Conservation (phyloP, 768 basidiomycete genomes). For the Rhizopogon rudus region DNA sequence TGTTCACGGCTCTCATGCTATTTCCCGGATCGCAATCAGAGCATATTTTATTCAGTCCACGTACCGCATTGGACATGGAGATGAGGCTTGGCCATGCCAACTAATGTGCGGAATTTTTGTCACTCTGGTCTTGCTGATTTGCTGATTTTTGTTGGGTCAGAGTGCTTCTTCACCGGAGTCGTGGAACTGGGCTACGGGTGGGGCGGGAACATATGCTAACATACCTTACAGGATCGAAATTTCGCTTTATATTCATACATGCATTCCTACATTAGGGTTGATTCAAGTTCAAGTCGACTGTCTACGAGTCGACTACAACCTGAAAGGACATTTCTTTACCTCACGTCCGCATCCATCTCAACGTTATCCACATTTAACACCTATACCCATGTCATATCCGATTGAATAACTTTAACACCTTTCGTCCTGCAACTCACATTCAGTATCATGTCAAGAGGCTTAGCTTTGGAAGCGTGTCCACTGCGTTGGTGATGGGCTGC, state of each 20-base stretch:
- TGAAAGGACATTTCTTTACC: no score
- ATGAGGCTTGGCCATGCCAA: background rate
- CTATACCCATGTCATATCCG: no score
- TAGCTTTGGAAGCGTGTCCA: conserved; percentile 23
- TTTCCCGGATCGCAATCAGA: background rate
- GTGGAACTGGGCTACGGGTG: no score
- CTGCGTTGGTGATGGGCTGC: no score
- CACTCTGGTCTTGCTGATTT: background rate
- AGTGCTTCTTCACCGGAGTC: background rate
- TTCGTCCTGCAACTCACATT: conserved; percentile 23
- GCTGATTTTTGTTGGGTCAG: background rate
- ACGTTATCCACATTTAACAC: no score
- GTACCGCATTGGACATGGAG: background rate
- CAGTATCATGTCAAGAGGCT: conserved; percentile 29
- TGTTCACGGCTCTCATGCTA: background rate
- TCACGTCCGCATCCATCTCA: no score
- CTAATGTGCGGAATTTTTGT: background rate
- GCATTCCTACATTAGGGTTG: no score
- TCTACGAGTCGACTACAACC: no score
- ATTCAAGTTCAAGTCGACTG: no score
- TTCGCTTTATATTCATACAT: no score
- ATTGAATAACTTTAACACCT: conserved; percentile 18
- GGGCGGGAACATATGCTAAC: no score
- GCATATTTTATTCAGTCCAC: background rate
- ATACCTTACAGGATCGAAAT: no score